Percentiles rank a stretch among this genome's conserved stretches.
phyloP scores from a whole-genome alignment of 371 early-diverging fungal genomes.

The Apophysomyces elegans region DNA sequence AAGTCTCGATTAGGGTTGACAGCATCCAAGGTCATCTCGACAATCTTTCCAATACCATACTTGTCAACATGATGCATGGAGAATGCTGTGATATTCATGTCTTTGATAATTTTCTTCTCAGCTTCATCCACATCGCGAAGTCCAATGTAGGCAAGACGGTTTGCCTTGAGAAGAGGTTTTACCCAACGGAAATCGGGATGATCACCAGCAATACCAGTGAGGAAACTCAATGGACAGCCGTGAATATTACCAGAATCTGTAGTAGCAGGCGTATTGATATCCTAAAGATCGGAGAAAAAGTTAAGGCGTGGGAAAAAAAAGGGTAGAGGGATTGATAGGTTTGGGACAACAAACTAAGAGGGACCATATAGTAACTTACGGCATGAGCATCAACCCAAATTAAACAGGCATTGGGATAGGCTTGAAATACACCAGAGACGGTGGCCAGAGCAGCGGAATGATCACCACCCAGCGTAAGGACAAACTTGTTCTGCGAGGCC shows the following conservation, averaged over 20 bases:
- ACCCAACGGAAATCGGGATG: constrained; percentile 85
- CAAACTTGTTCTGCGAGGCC: constrained; percentile 76
- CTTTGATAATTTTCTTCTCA: constrained; percentile 83
- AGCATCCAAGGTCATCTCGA: constrained; percentile 93
- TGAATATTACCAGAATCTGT: constrained; percentile 94
- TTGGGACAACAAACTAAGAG: too few species aligned
- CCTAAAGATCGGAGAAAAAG: constrained; percentile 45
- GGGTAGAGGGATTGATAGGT: constrained; percentile 9
- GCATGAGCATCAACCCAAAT: constrained; percentile 98
- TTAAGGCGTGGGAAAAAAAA: constrained; percentile 5
- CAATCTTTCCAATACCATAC: constrained; percentile 93
- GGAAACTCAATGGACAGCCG: constrained; percentile 93
- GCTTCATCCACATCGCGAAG: constrained; percentile 91
- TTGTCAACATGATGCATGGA: constrained; percentile 97
- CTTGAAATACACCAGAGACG: constrained; percentile 79
- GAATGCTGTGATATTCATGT: constrained; percentile 88
- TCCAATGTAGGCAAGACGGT: constrained; percentile 94
- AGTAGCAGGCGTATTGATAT: constrained; percentile 94
- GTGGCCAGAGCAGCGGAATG: constrained; percentile 95
- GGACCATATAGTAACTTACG: constrained; percentile 49
- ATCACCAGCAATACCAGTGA: constrained; percentile 80
- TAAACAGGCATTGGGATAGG: constrained; percentile 86
- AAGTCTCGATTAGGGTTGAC: constrained; percentile 79
- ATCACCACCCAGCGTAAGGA: constrained; percentile 95
- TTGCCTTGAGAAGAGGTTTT: constrained; percentile 72